A percentile compares a stretch with the other conserved stretches of the same genome.
These are phyloP conservation scores for Ensete glaucum DNA, from an alignment of 176 grass and related monocot genomes.

Conservation along the genomic window DNA sequence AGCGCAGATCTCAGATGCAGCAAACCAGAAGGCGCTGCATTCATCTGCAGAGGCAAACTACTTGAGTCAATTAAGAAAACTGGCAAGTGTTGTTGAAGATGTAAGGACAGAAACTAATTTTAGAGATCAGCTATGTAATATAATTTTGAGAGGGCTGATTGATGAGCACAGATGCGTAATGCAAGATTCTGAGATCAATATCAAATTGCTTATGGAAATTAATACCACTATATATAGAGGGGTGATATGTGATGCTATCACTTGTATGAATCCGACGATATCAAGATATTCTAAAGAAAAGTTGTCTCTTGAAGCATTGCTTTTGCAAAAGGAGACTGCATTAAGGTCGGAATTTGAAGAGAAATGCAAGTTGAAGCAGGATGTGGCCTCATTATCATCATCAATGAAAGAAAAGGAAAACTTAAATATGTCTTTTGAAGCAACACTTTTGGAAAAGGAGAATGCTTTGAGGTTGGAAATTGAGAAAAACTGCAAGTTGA, in stretches of 20 bases:
- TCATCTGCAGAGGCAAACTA: conserved; percentile 26
- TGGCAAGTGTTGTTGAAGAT: conserved; percentile 38
- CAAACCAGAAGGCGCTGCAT: conserved; percentile 8
- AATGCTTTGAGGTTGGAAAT: no score
- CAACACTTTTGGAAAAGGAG: no score
- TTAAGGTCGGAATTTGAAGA: conserved; percentile 33
- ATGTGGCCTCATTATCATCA: conserved; percentile 8
- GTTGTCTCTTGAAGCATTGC: conserved; percentile 29
- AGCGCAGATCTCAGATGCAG: conserved; percentile 40
- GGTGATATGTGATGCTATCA: conserved; percentile 4
- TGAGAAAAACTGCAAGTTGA: no score
- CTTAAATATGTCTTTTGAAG: no score
- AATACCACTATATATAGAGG: conserved; percentile 14
- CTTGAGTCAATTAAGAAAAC: conserved; percentile 29
- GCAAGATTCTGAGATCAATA: conserved; percentile 28
- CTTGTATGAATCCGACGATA: background rate
- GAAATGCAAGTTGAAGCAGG: conserved; percentile 50
- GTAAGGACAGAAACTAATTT: conserved; percentile 36
- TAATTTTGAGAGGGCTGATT: conserved; percentile 39
- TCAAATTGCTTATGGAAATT: conserved; percentile 7
- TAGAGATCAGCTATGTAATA: conserved; percentile 24
- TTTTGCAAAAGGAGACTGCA: conserved; percentile 43
- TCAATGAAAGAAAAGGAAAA: conserved; percentile 30
- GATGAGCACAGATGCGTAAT: conserved; percentile 22
- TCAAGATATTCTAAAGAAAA: conserved; percentile 34